These are phyloP conservation scores for Colletotrichum musicola DNA, from an alignment of 2,329 filamentous ascomycete species.

Conservation along the genomic window DNA sequence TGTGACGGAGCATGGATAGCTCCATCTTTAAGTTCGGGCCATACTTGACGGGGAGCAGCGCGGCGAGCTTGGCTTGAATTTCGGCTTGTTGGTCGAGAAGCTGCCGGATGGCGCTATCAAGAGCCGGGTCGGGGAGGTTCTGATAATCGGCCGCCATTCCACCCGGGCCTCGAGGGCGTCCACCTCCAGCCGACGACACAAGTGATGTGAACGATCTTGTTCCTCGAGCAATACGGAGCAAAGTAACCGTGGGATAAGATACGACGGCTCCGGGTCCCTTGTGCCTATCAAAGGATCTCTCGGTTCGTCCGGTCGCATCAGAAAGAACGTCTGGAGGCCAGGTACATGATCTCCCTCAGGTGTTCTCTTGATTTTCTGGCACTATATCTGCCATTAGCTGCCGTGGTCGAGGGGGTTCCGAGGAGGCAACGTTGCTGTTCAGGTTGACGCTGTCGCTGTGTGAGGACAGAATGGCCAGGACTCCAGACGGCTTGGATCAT, in stretches of 20 bases:
- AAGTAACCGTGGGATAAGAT: not conserved
- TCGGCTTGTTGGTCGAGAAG: constrained; percentile 67
- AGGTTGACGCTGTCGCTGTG: constrained; percentile 17
- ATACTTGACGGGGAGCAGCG: constrained; percentile 61
- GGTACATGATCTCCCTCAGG: constrained; percentile 22
- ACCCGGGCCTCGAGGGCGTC: constrained; percentile 36
- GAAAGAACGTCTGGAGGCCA: constrained; percentile 4
- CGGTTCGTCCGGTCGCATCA: constrained; percentile 24
- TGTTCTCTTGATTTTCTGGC: not conserved
- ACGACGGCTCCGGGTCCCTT: constrained; percentile 1
- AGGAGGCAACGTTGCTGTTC: not conserved
- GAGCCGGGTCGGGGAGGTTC: constrained; percentile 49
- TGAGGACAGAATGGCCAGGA: constrained; percentile 44
- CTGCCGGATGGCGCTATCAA: constrained; percentile 59
- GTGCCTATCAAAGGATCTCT: constrained; percentile 2
- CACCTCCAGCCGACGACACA: constrained; percentile 35
- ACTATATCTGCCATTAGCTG: constrained; percentile 14
- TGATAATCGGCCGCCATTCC: constrained; percentile 42
- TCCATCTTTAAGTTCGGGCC: constrained; percentile 62
- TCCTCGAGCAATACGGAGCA: not conserved
- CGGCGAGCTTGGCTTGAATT: constrained; percentile 63
- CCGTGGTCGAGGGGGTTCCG: not conserved
- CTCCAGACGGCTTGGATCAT: constrained; percentile 24
- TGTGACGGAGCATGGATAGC: constrained; percentile 68
- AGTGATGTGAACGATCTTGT: constrained; percentile 23